phyloP scores from a whole-genome alignment of 2,329 filamentous ascomycete genomes.

The Fusarium sp. region DNA sequence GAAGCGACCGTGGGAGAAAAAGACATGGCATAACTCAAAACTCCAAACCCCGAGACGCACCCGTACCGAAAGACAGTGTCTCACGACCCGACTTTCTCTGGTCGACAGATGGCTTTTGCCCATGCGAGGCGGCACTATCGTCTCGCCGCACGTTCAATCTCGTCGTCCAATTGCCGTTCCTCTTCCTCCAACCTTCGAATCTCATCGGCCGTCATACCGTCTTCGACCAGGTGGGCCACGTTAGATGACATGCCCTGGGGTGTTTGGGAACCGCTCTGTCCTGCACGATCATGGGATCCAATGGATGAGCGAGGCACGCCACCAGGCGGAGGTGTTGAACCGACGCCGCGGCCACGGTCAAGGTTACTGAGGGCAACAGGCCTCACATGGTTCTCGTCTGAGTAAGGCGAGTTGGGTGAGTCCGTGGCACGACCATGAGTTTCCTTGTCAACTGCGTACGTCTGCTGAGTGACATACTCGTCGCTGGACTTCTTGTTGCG shows the following conservation, averaged over 20 bases:
- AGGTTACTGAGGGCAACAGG: conserved; percentile 42
- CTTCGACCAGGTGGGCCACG: conserved; percentile 68
- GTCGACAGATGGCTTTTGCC: conserved; percentile 13
- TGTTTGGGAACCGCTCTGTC: conserved; percentile 41
- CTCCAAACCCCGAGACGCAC: conserved; percentile 43
- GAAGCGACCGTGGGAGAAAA: conserved; percentile 22
- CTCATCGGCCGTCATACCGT: conserved; percentile 71
- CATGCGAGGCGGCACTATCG: conserved; percentile 38
- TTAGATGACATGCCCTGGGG: conserved; percentile 53
- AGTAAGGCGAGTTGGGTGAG: conserved; percentile 60
- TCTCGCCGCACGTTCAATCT: conserved; percentile 63
- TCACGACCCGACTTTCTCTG: conserved; percentile 7
- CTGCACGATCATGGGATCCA: conserved; percentile 34
- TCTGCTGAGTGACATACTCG: conserved; percentile 48
- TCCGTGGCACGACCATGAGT: conserved; percentile 54
- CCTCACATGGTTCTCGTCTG: conserved; percentile 55
- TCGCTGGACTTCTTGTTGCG: conserved; percentile 44
- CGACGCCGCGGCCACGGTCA: conserved; percentile 21
- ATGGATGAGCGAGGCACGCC: conserved; percentile 34
- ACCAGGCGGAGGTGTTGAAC: conserved; percentile 22
- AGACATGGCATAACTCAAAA: conserved; percentile 38
- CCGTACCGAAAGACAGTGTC: conserved; percentile 26
- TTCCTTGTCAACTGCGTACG: conserved; percentile 64
- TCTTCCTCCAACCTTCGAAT: conserved; percentile 69
- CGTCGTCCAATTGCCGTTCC: conserved; percentile 68